A percentile compares a stretch with the other conserved stretches of the same genome.
Evolutionary conservation across 768 basidiomycete genomes (phyloP).

Genomic region (Jaapia argillacea): DNA sequence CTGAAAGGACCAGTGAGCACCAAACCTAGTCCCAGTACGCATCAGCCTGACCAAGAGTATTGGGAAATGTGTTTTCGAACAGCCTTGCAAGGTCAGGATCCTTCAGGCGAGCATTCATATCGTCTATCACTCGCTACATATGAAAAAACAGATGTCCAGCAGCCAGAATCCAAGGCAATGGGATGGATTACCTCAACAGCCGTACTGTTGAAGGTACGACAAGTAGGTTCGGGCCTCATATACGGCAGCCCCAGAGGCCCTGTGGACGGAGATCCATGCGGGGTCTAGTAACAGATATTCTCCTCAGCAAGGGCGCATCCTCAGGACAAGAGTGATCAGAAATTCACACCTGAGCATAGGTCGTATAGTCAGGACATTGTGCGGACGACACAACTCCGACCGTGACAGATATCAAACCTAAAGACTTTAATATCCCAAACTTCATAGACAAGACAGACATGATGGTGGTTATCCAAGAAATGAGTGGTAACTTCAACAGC

Average conservation of each 20-base stretch:
- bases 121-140: conserved; percentile 63
- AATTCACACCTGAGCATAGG: conserved; percentile 40
- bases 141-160: not conserved
- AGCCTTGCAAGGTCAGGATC: conserved; percentile 71
- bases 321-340: conserved; percentile 1
- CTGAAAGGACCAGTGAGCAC: conserved; percentile 22
- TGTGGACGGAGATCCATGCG: conserved; percentile 49
- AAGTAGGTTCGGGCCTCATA: conserved; percentile 61
- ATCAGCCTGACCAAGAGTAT: conserved; percentile 54
- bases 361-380: conserved; percentile 53
- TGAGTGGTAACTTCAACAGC: no score
- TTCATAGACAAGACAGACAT: no score
- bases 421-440: no score
- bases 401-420: not conserved
- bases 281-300: conserved; percentile 24
- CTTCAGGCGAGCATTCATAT: conserved; percentile 63
- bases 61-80: conserved; percentile 79
- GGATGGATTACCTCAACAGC: conserved; percentile 49
- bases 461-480: no score
- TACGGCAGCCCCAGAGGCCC: conserved; percentile 58
- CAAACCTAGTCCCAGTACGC: not conserved
- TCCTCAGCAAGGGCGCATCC: not conserved
- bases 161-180: not conserved
- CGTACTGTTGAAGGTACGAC: conserved; percentile 68
- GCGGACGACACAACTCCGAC: conserved; percentile 8